Percentiles rank a stretch among this genome's conserved stretches.
These are phyloP conservation scores for Diaporthe helianthi DNA, from an alignment of 2,329 filamentous ascomycete species.

Conservation along the genomic window DNA sequence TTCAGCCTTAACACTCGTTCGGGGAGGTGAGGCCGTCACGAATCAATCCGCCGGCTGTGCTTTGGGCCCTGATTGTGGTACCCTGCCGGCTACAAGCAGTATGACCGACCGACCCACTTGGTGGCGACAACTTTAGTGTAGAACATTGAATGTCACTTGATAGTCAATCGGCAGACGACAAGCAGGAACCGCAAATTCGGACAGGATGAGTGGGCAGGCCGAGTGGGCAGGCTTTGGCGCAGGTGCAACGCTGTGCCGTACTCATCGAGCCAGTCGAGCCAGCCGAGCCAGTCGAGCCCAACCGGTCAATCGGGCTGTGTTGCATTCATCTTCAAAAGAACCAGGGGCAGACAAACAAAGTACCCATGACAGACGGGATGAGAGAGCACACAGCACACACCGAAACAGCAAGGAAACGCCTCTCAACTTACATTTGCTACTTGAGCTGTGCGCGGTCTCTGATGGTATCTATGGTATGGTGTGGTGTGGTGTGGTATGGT, in stretches of 20 bases:
- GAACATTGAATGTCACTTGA: slow-evolving; percentile 19
- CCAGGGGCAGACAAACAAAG: background rate
- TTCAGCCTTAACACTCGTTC: slow-evolving; percentile 13
- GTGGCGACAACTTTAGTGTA: too few species aligned
- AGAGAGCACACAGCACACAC: background rate
- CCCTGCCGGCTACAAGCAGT: background rate
- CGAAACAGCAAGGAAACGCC: background rate
- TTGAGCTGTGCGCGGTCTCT: background rate
- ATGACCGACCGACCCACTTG: slow-evolving; percentile 28
- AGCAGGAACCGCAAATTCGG: background rate
- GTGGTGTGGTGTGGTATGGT: too few species aligned
- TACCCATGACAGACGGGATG: background rate
- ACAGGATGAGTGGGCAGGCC: background rate
- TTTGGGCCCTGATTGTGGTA: slow-evolving; percentile 17
- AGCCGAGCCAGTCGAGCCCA: too few species aligned
- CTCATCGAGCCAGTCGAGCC: background rate
- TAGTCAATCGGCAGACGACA: slow-evolving; percentile 24
- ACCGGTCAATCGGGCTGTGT: background rate
- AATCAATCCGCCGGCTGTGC: slow-evolving; percentile 7
- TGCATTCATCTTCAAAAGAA: slow-evolving; percentile 14
- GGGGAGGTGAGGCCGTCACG: slow-evolving; percentile 26
- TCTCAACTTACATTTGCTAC: slow-evolving; percentile 25
- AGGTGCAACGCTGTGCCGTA: background rate
- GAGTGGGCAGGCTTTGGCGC: background rate
- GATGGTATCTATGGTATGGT: background rate